Evolutionary conservation across 169 alveolate genomes (phyloP).

Genomic region (Eimeria necatrix): DNA sequence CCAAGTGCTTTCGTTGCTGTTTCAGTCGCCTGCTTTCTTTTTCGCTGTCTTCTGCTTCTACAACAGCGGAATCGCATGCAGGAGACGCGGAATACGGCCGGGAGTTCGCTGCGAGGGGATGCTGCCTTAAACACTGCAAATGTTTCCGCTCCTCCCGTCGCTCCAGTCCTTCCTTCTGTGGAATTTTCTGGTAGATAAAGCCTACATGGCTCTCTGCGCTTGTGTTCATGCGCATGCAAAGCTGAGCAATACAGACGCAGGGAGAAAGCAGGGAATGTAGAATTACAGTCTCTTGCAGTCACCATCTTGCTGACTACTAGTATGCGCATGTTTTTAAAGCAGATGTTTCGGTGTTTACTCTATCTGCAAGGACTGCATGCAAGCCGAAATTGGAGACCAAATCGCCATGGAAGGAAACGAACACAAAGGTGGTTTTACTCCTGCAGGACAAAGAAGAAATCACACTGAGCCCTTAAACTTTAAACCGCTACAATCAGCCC

Average conservation of each 20-base stretch:
- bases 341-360: background rate
- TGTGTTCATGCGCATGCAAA: constrained; percentile 75
- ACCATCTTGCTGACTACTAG: too few relatives aligned
- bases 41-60: background rate
- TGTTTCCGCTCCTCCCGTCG: constrained; percentile 1
- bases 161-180: background rate
- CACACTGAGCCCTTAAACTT: background rate
- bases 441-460: constrained; percentile 40
- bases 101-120: background rate
- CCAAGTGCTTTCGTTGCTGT: constrained; percentile 29
- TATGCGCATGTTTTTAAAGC: background rate
- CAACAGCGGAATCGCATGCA: constrained; percentile 14
- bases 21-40: background rate
- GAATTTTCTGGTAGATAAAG: constrained; percentile 61
- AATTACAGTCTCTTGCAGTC: too few relatives aligned
- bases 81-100: background rate
- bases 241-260: constrained; percentile 52
- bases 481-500: too few relatives aligned
- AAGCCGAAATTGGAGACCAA: constrained; percentile 65
- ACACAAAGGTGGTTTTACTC: constrained; percentile 64
- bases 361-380: constrained; percentile 62
- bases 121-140: background rate
- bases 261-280: background rate
- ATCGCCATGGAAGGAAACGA: constrained; percentile 73
- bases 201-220: constrained; percentile 80